These are phyloP conservation scores for Serpula lacrymans DNA, from an alignment of 768 basidiomycete species.

Conservation along the genomic window DNA sequence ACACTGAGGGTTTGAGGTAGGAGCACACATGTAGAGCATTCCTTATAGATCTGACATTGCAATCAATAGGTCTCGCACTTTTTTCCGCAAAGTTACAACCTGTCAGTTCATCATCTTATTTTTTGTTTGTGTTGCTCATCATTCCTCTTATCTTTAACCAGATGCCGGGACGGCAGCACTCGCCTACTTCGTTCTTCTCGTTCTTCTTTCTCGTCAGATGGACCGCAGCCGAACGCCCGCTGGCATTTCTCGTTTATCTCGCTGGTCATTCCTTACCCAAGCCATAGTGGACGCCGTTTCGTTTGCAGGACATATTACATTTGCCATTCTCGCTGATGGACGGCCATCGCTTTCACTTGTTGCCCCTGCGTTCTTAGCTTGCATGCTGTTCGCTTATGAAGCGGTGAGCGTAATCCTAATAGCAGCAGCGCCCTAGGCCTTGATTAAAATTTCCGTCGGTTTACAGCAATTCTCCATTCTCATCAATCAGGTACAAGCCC, in stretches of 20 bases:
- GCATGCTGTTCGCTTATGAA: conserved; percentile 77
- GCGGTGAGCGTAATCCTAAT: conserved; percentile 57
- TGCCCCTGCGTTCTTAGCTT: conserved; percentile 81
- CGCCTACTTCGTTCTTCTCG: conserved; percentile 63
- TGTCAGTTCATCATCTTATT: conserved; percentile 34
- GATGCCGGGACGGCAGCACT: conserved; percentile 72
- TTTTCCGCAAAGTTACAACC: conserved; percentile 73
- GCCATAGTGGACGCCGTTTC: conserved; percentile 77
- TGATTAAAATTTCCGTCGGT: too few species aligned
- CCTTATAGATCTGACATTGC: conserved; percentile 1
- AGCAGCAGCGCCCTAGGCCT: too few species aligned
- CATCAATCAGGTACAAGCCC: conserved; percentile 79
- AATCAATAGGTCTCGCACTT: conserved; percentile 46
- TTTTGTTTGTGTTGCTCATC: conserved; percentile 3
- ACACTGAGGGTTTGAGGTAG: conserved; percentile 69
- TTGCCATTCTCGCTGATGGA: conserved; percentile 83
- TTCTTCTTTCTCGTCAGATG: conserved; percentile 71
- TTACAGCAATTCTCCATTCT: conserved; percentile 79
- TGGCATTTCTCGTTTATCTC: conserved; percentile 72
- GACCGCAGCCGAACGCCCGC: conserved; percentile 75
- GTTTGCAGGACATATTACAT: conserved; percentile 86
- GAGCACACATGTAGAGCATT: conserved; percentile 9
- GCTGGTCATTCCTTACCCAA: conserved; percentile 81
- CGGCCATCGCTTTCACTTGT: conserved; percentile 76
- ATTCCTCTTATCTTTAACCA: conserved; percentile 28